Percentiles rank a stretch among this genome's conserved stretches.
Conservation (phyloP, 768 basidiomycete genomes). For the Amanita thiersii region DNA sequence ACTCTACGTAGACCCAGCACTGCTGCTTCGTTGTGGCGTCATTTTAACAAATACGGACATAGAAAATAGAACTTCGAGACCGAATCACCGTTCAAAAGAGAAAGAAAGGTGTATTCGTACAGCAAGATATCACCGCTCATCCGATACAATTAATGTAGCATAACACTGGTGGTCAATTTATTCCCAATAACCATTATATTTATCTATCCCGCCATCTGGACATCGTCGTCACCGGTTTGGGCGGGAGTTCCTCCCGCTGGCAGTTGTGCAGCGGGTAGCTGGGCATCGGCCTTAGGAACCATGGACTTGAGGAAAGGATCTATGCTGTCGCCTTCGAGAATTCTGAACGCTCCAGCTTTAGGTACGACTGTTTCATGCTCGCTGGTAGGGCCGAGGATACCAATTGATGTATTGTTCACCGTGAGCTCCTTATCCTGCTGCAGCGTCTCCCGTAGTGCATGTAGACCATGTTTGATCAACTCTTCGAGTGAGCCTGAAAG, state of each 20-base stretch:
- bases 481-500: conserved; percentile 72
- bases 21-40: conserved; percentile 57
- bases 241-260: conserved; percentile 25
- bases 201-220: conserved; percentile 72
- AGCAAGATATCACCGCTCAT: conserved; percentile 11
- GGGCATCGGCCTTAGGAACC: conserved; percentile 53
- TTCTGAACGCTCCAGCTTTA: conserved; percentile 65
- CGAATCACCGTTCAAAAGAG: too few species aligned
- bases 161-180: neutral
- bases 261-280: conserved; percentile 25
- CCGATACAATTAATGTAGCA: conserved; percentile 6
- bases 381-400: conserved; percentile 76
- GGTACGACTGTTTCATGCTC: conserved; percentile 44
- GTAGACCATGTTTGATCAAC: conserved; percentile 86
- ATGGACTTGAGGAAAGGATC: conserved; percentile 71
- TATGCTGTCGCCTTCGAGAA: conserved; percentile 78
- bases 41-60: neutral
- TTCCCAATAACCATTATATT: conserved; percentile 9
- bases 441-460: conserved; percentile 91
- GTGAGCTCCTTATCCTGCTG: conserved; percentile 98
- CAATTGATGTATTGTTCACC: conserved; percentile 89
- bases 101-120: conserved; percentile 1
- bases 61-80: neutral
- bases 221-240: conserved; percentile 58
- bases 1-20: conserved; percentile 61